phyloP scores from a whole-genome alignment of 768 basidiomycete genomes.

The Mycena galopus region DNA sequence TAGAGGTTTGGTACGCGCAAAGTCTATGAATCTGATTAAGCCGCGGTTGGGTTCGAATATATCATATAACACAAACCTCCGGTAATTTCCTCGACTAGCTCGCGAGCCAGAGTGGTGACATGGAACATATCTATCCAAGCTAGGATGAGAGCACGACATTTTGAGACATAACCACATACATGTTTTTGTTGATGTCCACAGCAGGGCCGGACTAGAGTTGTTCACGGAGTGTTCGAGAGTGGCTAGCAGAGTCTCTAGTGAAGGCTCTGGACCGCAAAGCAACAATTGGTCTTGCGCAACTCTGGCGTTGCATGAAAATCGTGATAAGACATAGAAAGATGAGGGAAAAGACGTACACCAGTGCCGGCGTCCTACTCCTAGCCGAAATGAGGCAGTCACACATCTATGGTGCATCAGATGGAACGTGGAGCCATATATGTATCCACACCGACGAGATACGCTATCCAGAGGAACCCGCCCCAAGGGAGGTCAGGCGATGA shows the following conservation, averaged over 20 bases:
- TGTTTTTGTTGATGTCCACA: neutral
- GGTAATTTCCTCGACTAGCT: constrained; percentile 1
- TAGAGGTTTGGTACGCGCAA: neutral
- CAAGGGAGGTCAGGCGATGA: neutral
- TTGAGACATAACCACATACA: neutral
- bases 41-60: neutral
- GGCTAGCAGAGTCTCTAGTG: constrained; percentile 1
- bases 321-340: neutral
- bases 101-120: constrained; percentile 9
- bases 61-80: neutral
- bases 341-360: constrained; percentile 3
- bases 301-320: neutral
- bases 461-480: neutral
- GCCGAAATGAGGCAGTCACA: constrained; percentile 3
- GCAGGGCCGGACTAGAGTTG: neutral
- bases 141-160: neutral
- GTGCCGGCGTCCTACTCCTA: neutral
- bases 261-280: constrained; percentile 9
- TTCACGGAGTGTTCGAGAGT: constrained; percentile 3
- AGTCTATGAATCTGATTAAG: neutral
- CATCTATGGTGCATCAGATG: constrained; percentile 10
- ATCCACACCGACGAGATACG: neutral
- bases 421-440: neutral
- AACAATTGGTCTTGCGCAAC: constrained; percentile 10
- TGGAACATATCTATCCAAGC: neutral